These are phyloP conservation scores for Saturnispora bothae DNA, from an alignment of 805 yeast genomes.

Conservation along the genomic window DNA sequence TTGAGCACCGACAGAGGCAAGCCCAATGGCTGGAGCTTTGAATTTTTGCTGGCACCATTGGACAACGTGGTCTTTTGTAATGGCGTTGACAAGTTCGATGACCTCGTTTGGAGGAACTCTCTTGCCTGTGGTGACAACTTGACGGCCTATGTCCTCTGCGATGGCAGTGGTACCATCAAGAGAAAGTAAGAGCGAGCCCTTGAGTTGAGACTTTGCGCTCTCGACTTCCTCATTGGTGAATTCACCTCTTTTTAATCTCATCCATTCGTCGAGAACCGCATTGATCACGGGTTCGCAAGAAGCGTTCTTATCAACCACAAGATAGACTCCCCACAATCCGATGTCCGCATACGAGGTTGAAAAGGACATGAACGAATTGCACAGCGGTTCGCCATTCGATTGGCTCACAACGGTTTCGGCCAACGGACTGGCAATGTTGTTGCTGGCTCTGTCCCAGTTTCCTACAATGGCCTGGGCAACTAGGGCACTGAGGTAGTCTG, in stretches of 20 bases:
- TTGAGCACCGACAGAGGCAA: conserved; percentile 6
- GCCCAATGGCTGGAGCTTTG: conserved; percentile 36
- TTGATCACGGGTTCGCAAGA: conserved; percentile 58
- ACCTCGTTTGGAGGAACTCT: conserved; percentile 66
- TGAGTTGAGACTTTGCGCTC: conserved; percentile 88
- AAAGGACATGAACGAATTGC: conserved; percentile 93
- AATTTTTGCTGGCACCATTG: conserved; percentile 57
- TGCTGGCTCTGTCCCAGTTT: conserved; percentile 91
- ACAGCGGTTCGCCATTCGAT: conserved; percentile 52
- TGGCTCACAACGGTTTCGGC: conserved; percentile 53
- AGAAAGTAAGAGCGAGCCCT: conserved; percentile 81
- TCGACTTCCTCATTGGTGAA: conserved; percentile 79
- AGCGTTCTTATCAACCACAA: conserved; percentile 69
- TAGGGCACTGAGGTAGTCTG: conserved; percentile 89
- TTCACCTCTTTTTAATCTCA: conserved; percentile 66
- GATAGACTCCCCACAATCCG: conserved; percentile 94
- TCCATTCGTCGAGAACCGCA: conserved; percentile 81
- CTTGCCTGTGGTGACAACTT: conserved; percentile 86
- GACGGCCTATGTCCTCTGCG: conserved; percentile 97
- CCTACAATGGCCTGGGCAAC: conserved; percentile 97
- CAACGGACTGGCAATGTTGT: conserved; percentile 71
- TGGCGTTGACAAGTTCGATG: conserved; percentile 63
- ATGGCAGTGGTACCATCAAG: conserved; percentile 92
- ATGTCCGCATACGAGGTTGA: conserved; percentile 96
- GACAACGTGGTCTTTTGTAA: conserved; percentile 69